phyloP scores from a whole-genome alignment of 139 green algal genomes.

The Pycnococcus provasolii region DNA sequence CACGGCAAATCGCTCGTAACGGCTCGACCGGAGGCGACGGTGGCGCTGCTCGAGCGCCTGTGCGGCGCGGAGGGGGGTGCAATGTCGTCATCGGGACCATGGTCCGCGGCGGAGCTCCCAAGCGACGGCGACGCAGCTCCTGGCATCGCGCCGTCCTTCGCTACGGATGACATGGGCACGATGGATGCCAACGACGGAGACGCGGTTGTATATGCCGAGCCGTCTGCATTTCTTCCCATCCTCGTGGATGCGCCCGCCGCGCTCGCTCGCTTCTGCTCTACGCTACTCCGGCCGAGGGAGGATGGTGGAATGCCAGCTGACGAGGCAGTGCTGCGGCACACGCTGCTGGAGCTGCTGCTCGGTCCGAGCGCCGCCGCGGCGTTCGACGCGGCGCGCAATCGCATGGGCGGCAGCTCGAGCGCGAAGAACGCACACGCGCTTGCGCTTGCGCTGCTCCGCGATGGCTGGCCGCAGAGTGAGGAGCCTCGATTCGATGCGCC shows the following conservation, averaged over 20 bases:
- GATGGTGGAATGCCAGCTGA: too few species aligned
- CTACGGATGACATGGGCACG: not conserved
- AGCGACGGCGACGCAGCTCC: not conserved
- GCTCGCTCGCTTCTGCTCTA: too few species aligned
- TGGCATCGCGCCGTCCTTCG: slow-evolving; percentile 1
- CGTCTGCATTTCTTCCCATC: too few species aligned
- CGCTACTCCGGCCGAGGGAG: too few species aligned
- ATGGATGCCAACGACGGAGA: not conserved
- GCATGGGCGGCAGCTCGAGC: too few species aligned
- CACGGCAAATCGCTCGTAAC: slow-evolving; percentile 65
- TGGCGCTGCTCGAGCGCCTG: slow-evolving; percentile 71
- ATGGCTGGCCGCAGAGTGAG: slow-evolving; percentile 58
- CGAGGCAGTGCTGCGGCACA: too few species aligned
- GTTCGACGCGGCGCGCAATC: too few species aligned
- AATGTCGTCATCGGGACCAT: not conserved
- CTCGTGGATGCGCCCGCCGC: too few species aligned
- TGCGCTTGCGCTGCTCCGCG: slow-evolving; percentile 45
- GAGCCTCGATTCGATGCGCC: slow-evolving; percentile 68
- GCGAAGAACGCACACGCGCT: too few species aligned
- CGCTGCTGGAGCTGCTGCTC: too few species aligned
- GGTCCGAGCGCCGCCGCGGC: too few species aligned
- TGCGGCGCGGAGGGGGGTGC: slow-evolving; percentile 43
- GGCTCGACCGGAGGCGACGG: slow-evolving; percentile 55
- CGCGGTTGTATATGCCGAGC: not conserved
- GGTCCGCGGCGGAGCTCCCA: not conserved